Evolutionary conservation across 768 basidiomycete genomes (phyloP).

Genomic region (Tylopilus intermedius): DNA sequence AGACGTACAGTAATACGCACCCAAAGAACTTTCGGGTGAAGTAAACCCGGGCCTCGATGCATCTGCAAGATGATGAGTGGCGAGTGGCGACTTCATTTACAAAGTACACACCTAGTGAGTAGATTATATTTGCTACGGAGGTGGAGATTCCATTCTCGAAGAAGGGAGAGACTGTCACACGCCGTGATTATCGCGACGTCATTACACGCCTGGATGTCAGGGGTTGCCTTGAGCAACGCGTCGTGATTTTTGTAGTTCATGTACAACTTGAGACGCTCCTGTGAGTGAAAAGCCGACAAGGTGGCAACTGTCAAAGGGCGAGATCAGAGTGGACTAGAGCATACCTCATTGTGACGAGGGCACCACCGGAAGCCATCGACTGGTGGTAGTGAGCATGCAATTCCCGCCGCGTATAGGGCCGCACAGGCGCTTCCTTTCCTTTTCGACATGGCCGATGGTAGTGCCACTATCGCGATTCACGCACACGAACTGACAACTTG

Average conservation of each 20-base stretch:
- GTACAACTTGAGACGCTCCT: constrained; percentile 37
- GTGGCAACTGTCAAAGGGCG: background rate
- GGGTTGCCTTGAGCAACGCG: constrained; percentile 27
- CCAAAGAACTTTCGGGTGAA: constrained; percentile 40
- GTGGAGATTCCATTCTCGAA: constrained; percentile 31
- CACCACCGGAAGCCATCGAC: constrained; percentile 22
- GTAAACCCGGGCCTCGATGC: constrained; percentile 35
- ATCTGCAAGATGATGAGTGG: constrained; percentile 20
- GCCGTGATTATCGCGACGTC: constrained; percentile 22
- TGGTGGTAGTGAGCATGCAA: constrained; percentile 11
- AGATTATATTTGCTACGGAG: constrained; percentile 32
- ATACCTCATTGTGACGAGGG: constrained; percentile 29
- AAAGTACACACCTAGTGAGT: constrained; percentile 26
- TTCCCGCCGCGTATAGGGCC: constrained; percentile 14
- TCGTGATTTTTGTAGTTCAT: constrained; percentile 34
- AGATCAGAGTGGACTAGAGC: background rate
- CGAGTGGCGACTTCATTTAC: background rate
- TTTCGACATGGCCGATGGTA: background rate
- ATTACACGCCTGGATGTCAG: constrained; percentile 25
- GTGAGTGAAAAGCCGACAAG: background rate
- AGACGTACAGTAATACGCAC: constrained; percentile 19
- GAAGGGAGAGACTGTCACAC: constrained; percentile 29
- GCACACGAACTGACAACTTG: no score
- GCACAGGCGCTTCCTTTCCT: constrained; percentile 16
- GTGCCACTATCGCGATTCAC: no score